phyloP scores from a whole-genome alignment of 345 rosid species.

The Excoecaria cochinchinensis region DNA sequence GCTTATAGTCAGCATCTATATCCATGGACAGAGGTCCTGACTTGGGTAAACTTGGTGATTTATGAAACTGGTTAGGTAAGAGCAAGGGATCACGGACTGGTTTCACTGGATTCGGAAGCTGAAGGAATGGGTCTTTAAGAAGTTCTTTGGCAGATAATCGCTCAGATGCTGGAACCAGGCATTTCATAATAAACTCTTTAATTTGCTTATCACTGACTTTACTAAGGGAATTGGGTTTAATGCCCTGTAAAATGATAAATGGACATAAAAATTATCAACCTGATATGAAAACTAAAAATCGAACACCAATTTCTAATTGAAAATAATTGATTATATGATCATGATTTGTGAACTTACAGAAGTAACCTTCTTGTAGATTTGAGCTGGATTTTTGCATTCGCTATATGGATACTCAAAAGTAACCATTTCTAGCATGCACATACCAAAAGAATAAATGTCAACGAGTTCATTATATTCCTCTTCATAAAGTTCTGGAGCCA shows the following conservation, averaged over 20 bases:
- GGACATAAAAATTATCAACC: slow-evolving; percentile 13
- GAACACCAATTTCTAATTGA: not conserved
- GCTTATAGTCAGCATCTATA: slow-evolving; percentile 42
- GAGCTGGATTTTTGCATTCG: slow-evolving; percentile 89
- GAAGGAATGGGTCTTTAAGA: slow-evolving; percentile 59
- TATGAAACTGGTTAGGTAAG: slow-evolving; percentile 7
- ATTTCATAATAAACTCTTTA: slow-evolving; percentile 69
- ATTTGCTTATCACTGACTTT: slow-evolving; percentile 63
- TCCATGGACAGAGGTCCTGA: slow-evolving; percentile 76
- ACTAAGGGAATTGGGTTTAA: slow-evolving; percentile 63
- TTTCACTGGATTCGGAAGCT: slow-evolving; percentile 35
- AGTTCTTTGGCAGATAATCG: slow-evolving; percentile 78
- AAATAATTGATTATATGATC: not conserved
- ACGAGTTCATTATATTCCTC: slow-evolving; percentile 87
- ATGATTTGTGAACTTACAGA: slow-evolving; percentile 44
- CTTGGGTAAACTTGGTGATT: slow-evolving; percentile 20
- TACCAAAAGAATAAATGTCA: slow-evolving; percentile 85
- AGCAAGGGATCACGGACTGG: slow-evolving; percentile 58
- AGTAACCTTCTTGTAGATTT: slow-evolving; percentile 91
- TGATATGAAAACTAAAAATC: not conserved
- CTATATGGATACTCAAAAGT: slow-evolving; percentile 80
- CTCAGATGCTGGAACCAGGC: slow-evolving; percentile 66
- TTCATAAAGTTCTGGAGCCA: slow-evolving; percentile 88
- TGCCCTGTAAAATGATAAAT: slow-evolving; percentile 38
- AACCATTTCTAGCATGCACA: slow-evolving; percentile 90